Percentiles rank a stretch among this genome's conserved stretches.
These are phyloP conservation scores for Geranium incanum DNA, from an alignment of 441 rosid species.

Conservation along the genomic window DNA sequence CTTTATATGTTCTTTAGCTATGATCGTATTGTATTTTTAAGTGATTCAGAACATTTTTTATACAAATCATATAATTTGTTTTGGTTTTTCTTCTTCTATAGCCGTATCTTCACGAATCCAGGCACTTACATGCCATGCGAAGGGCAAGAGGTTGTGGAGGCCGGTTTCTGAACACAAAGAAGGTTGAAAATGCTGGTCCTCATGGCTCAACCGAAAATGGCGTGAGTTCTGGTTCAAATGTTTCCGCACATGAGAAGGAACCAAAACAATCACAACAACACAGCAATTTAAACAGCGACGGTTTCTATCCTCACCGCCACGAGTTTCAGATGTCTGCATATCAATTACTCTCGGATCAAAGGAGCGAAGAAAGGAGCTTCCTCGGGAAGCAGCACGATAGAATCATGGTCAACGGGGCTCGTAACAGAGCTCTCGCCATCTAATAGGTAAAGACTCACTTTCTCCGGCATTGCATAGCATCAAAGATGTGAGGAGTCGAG, in stretches of 20 bases:
- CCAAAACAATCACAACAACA: slow-evolving; percentile 16
- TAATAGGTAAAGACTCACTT: slow-evolving; percentile 18
- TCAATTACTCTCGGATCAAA: slow-evolving; percentile 14
- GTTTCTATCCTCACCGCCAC: slow-evolving; percentile 16
- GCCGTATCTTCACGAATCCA: slow-evolving; percentile 44
- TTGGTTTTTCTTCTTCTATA: slow-evolving; percentile 16
- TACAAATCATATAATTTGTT: not conserved
- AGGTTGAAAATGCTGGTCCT: slow-evolving; percentile 17
- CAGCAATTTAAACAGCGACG: slow-evolving; percentile 13
- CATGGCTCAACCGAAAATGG: too few relatives aligned
- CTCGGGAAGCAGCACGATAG: slow-evolving; percentile 22
- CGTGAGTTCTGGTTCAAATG: slow-evolving; percentile 1
- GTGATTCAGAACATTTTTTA: not conserved
- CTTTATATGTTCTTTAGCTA: too few relatives aligned
- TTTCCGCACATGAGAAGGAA: slow-evolving; percentile 1
- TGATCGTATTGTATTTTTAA: too few relatives aligned
- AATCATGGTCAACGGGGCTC: slow-evolving; percentile 22
- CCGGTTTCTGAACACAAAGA: slow-evolving; percentile 35
- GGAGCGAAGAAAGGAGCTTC: slow-evolving; percentile 21
- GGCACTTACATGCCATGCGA: slow-evolving; percentile 41
- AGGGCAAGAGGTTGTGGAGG: slow-evolving; percentile 45
- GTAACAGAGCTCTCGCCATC: slow-evolving; percentile 25
- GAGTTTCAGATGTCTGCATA: slow-evolving; percentile 19
- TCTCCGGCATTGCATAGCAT: slow-evolving; percentile 1
- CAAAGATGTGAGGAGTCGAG: too few relatives aligned